Conservation (phyloP, 257 asterid species). For the Plectranthus barbatus region DNA sequence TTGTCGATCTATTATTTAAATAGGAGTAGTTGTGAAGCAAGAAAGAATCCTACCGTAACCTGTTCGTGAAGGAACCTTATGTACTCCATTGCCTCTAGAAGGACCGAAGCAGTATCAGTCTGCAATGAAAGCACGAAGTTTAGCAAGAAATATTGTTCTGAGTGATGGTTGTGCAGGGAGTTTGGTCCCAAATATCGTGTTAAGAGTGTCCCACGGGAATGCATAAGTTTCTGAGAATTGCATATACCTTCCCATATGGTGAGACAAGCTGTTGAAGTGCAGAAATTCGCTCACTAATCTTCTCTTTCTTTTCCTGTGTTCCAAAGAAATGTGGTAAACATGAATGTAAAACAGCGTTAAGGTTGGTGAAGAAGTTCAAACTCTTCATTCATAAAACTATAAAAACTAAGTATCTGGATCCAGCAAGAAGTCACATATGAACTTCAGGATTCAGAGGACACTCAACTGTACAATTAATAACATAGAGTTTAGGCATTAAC, state of each 20-base stretch:
- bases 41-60: slow-evolving; percentile 48
- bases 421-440: background rate
- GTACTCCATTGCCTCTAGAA: slow-evolving; percentile 80
- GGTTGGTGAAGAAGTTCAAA: background rate
- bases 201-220: background rate
- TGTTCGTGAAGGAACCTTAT: slow-evolving; percentile 82
- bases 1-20: background rate
- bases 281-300: slow-evolving; percentile 58
- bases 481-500: slow-evolving; percentile 17
- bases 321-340: background rate
- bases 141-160: background rate
- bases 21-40: background rate
- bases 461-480: background rate
- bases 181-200: too few species aligned
- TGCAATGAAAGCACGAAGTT: slow-evolving; percentile 15
- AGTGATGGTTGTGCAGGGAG: background rate
- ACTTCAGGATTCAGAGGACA: background rate
- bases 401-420: background rate
- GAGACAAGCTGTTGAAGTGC: slow-evolving; percentile 93
- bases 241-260: slow-evolving; percentile 77
- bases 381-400: background rate
- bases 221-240: background rate
- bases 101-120: slow-evolving; percentile 92
- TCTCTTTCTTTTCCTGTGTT: slow-evolving; percentile 76
- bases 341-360: background rate